phyloP scores from a whole-genome alignment of 106 monocot genomes.

The Acorus calamus region DNA sequence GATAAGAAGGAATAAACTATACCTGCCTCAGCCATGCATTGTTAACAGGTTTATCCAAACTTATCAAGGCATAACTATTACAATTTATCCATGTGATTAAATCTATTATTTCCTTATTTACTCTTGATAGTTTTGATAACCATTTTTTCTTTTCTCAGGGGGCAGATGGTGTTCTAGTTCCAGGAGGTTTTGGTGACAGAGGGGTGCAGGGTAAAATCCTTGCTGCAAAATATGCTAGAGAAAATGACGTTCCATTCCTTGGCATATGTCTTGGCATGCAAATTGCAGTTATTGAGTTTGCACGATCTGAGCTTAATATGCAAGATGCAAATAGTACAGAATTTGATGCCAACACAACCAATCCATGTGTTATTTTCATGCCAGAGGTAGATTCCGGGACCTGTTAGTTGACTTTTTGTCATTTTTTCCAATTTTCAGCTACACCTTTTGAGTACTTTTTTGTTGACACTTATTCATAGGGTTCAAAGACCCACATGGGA shows the following conservation, averaged over 20 bases:
- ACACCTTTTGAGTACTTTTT: neutral
- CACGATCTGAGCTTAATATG: constrained; percentile 66
- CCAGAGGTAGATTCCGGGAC: constrained; percentile 56
- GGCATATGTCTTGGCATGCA: constrained; percentile 99
- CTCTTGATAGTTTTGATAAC: neutral
- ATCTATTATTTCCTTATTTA: neutral
- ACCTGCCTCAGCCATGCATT: no score
- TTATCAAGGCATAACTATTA: no score
- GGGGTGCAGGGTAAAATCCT: constrained; percentile 92
- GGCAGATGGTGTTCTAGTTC: constrained; percentile 79
- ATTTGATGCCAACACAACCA: constrained; percentile 55
- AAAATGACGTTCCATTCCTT: constrained; percentile 85
- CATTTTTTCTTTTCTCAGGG: constrained; percentile 32
- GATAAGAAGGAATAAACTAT: no score
- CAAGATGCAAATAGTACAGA: constrained; percentile 90
- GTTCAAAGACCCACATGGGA: constrained; percentile 99
- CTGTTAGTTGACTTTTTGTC: neutral
- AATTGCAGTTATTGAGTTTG: constrained; percentile 85
- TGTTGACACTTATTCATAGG: constrained; percentile 20
- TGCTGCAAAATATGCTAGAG: constrained; percentile 89
- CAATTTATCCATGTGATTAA: neutral
- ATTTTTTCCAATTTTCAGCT: neutral
- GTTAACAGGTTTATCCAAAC: no score
- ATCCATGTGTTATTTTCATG: constrained; percentile 87
- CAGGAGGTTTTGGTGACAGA: constrained; percentile 94